A percentile compares a stretch with the other conserved stretches of the same genome.
Evolutionary conservation across 306 rosid genomes (phyloP).

Genomic region (Prinsepia uniflora): DNA sequence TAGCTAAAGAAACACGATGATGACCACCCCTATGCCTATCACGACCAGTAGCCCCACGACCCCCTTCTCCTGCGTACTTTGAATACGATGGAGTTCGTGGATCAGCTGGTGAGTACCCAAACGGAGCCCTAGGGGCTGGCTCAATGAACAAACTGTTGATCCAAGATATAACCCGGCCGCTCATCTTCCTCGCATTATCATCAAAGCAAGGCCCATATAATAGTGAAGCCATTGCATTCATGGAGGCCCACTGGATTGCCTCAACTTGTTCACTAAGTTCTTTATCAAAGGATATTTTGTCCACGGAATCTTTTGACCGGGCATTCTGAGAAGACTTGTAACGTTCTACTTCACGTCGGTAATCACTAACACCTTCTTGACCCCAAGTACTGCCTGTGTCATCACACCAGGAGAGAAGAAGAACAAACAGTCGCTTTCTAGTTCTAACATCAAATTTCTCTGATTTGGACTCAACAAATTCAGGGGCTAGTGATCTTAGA

Average conservation of each 20-base stretch:
- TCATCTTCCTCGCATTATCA: constrained; percentile 99
- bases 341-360: constrained; percentile 96
- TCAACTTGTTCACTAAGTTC: constrained; percentile 93
- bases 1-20: constrained; percentile 86
- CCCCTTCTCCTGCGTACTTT: constrained; percentile 75
- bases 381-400: constrained; percentile 76
- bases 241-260: constrained; percentile 99
- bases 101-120: constrained; percentile 97
- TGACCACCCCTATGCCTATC: constrained; percentile 89
- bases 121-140: constrained; percentile 93
- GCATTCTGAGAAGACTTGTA: constrained; percentile 97
- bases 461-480: constrained; percentile 92
- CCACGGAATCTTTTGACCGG: constrained; percentile 95
- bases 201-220: constrained; percentile 97
- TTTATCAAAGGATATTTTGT: constrained; percentile 92
- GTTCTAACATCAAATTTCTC: constrained; percentile 91
- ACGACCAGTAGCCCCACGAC: constrained; percentile 80
- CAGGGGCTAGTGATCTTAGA: constrained; percentile 92
- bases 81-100: constrained; percentile 98
- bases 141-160: constrained; percentile 91
- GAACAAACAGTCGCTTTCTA: constrained; percentile 89
- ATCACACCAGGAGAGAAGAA: constrained; percentile 94
- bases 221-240: constrained; percentile 98
- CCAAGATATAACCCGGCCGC: constrained; percentile 96
- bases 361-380: constrained; percentile 85